Conservation (phyloP, 176 grass and related monocot species). For the Cenchrus purpureus region DNA sequence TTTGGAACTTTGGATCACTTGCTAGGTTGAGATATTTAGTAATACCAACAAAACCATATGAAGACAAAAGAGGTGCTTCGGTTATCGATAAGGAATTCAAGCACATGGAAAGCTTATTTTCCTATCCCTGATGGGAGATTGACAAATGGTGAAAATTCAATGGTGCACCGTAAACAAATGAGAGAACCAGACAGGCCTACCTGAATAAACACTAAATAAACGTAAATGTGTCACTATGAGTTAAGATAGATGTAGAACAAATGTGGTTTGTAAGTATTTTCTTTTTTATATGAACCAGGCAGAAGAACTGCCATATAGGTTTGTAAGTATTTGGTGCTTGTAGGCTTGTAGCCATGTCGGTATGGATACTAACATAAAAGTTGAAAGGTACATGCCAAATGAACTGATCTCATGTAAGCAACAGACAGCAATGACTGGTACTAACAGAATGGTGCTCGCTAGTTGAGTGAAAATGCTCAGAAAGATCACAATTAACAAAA, state of each 20-base stretch:
- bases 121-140: background rate
- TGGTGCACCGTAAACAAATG: background rate
- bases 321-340: background rate
- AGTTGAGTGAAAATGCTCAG: background rate
- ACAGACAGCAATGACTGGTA: background rate
- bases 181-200: background rate
- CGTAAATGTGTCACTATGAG: background rate
- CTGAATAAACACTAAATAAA: background rate
- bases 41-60: background rate
- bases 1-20: slow-evolving; percentile 35
- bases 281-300: too few species aligned
- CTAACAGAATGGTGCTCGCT: background rate
- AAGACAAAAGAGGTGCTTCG: background rate
- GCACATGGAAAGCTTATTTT: background rate
- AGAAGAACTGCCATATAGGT: too few species aligned
- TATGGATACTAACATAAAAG: background rate
- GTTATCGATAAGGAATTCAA: background rate
- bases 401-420: background rate
- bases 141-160: background rate
- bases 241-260: background rate
- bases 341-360: background rate
- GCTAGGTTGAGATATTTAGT: background rate
- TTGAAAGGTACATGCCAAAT: background rate
- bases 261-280: background rate
- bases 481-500: background rate